phyloP scores from a whole-genome alignment of 805 yeast species.

The Saccharomycopsis amapae region DNA sequence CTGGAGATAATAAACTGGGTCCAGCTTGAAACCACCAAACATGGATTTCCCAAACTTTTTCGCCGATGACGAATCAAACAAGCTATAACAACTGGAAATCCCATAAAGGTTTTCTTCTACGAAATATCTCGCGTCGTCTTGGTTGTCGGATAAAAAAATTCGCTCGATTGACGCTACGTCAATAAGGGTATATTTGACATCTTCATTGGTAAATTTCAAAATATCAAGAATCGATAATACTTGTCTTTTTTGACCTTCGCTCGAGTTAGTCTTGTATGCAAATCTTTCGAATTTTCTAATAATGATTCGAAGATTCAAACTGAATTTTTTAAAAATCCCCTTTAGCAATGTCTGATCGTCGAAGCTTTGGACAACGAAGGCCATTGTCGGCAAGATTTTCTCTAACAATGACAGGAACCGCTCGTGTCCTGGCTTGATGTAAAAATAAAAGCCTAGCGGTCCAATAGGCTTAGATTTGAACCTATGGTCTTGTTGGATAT shows the following conservation, averaged over 20 bases:
- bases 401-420: conserved; percentile 47
- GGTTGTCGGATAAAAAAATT: conserved; percentile 44
- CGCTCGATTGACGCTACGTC: conserved; percentile 57
- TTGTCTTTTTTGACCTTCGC: conserved; percentile 18
- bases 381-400: conserved; percentile 13
- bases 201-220: conserved; percentile 47
- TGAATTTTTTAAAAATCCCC: conserved; percentile 29
- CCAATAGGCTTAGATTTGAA: conserved; percentile 53
- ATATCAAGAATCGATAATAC: conserved; percentile 53
- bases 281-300: conserved; percentile 52
- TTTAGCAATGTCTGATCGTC: conserved; percentile 47
- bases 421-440: conserved; percentile 45
- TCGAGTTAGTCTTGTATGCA: conserved; percentile 42
- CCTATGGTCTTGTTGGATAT: conserved; percentile 30
- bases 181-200: conserved; percentile 53
- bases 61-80: conserved; percentile 37
- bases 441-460: conserved; percentile 63
- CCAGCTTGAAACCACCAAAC: conserved; percentile 41
- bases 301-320: conserved; percentile 36
- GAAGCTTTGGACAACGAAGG: conserved; percentile 61
- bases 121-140: conserved; percentile 43
- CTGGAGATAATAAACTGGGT: conserved; percentile 43
- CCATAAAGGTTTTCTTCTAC: conserved; percentile 33
- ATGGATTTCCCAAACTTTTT: conserved; percentile 33
- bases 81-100: conserved; percentile 36